phyloP scores from a whole-genome alignment of 2,329 filamentous ascomycete genomes.

The Huntiella omanensis region DNA sequence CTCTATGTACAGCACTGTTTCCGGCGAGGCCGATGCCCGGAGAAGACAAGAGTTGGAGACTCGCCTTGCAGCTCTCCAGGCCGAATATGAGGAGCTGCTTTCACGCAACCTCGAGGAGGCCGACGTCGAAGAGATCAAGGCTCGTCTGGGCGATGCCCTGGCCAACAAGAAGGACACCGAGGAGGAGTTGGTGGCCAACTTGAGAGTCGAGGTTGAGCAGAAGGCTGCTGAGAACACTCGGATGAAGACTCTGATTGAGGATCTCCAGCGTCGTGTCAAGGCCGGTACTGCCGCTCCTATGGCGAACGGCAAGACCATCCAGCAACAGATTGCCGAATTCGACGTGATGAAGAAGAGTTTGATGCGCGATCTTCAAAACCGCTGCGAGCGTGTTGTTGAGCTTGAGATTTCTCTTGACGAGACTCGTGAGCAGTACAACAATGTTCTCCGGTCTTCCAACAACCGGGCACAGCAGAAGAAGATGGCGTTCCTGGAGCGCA shows the following conservation, averaged over 20 bases:
- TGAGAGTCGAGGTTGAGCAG: conserved; percentile 56
- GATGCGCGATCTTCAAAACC: conserved; percentile 96
- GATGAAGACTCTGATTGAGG: conserved; percentile 63
- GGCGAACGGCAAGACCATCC: conserved; percentile 72
- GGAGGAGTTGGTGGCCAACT: conserved; percentile 52
- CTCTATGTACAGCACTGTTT: conserved; percentile 52
- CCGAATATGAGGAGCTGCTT: conserved; percentile 68
- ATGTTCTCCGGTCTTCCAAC: conserved; percentile 88
- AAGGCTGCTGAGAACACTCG: conserved; percentile 68
- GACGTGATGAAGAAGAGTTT: conserved; percentile 99
- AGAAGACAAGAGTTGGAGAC: conserved; percentile 60
- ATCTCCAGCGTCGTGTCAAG: conserved; percentile 58
- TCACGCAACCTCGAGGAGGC: conserved; percentile 58
- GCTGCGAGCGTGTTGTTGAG: conserved; percentile 94
- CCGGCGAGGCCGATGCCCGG: conserved; percentile 45
- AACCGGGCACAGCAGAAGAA: conserved; percentile 99
- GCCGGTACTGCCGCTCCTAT: conserved; percentile 38
- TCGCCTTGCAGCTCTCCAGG: conserved; percentile 54
- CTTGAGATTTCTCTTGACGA: conserved; percentile 95
- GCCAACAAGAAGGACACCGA: conserved; percentile 56
- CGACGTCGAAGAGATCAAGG: conserved; percentile 72
- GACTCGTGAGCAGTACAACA: conserved; percentile 97
- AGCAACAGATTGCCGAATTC: conserved; percentile 96
- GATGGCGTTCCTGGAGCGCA: conserved; percentile 97
- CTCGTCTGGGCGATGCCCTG: conserved; percentile 58